Percentiles rank a stretch among this genome's conserved stretches.
These are phyloP conservation scores for Hymenoscyphus linearis DNA, from an alignment of 2,329 filamentous ascomycete species.

Conservation along the genomic window DNA sequence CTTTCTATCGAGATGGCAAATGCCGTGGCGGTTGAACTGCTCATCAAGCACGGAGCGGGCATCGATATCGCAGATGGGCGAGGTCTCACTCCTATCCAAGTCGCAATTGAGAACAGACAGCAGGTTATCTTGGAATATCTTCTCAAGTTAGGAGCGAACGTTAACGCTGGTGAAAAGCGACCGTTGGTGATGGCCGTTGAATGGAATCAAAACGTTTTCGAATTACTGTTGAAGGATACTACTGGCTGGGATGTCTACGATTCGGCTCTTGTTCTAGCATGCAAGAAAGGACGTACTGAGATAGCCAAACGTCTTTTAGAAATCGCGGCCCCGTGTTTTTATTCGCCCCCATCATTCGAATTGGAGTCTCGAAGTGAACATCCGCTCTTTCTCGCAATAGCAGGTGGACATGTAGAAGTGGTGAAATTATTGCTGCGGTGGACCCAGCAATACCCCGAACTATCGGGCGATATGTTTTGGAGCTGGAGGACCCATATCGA, in stretches of 20 bases:
- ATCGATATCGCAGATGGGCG: neutral
- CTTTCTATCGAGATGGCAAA: neutral
- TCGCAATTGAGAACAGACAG: neutral
- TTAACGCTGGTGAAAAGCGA: neutral
- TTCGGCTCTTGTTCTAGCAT: neutral
- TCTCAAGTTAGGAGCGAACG: neutral
- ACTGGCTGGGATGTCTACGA: neutral
- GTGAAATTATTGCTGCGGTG: neutral
- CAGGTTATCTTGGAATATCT: neutral
- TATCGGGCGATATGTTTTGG: too few species aligned
- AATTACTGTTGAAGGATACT: neutral
- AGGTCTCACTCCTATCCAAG: neutral
- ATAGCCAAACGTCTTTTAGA: neutral
- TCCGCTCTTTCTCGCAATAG: neutral
- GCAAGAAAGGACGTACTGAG: neutral
- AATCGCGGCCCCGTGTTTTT: too few species aligned
- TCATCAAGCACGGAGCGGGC: neutral
- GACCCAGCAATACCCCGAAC: neutral
- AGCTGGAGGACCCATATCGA: too few species aligned
- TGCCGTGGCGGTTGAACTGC: neutral
- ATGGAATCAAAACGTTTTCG: neutral
- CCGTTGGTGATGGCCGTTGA: neutral
- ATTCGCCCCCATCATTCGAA: neutral
- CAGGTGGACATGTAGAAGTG: neutral
- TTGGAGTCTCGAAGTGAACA: neutral